Percentiles rank a stretch among this genome's conserved stretches.
Evolutionary conservation across 441 rosid genomes (phyloP).

Genomic region (Macaranga tanarius): DNA sequence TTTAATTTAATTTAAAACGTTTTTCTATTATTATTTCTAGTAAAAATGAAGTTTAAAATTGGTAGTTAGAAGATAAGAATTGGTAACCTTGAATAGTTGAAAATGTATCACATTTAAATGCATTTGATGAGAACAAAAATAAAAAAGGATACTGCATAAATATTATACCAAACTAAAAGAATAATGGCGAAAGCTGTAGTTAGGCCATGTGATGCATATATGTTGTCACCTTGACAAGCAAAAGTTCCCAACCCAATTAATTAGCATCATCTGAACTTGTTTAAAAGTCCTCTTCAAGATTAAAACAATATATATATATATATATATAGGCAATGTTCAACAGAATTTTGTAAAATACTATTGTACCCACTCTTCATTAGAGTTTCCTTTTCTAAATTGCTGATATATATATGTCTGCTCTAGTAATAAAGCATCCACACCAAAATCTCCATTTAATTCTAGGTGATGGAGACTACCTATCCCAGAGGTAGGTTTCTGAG

Average conservation of each 20-base stretch:
- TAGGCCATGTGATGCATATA: background rate
- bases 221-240: background rate
- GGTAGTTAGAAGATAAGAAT: too few relatives aligned
- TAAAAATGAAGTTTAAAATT: too few relatives aligned
- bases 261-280: background rate
- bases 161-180: background rate
- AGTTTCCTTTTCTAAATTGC: background rate
- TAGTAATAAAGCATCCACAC: background rate
- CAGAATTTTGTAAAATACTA: background rate
- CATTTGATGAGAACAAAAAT: too few relatives aligned
- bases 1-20: too few relatives aligned
- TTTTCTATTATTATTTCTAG: too few relatives aligned
- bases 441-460: background rate
- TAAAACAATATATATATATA: background rate
- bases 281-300: conserved; percentile 1
- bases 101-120: too few relatives aligned
- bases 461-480: too few relatives aligned
- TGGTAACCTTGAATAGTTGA: too few relatives aligned
- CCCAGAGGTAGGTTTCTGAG: background rate
- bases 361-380: background rate
- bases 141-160: too few relatives aligned
- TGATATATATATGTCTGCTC: background rate
- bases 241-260: background rate
- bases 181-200: background rate
- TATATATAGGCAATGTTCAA: background rate